A percentile compares a stretch with the other conserved stretches of the same genome.
Evolutionary conservation across 106 monocot genomes (phyloP).

Genomic region (Hemerocallis citrina): DNA sequence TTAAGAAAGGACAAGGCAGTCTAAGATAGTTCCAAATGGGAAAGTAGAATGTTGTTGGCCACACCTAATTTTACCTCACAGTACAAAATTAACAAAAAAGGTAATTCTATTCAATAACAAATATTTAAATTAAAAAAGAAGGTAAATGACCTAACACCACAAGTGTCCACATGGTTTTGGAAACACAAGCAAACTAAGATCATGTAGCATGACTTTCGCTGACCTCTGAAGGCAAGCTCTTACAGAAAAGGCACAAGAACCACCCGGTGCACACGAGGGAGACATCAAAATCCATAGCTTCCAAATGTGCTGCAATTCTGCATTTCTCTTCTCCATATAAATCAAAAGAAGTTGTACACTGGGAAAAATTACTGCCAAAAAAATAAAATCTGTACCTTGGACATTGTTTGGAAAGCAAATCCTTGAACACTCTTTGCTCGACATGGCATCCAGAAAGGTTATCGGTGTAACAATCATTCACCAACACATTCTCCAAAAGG

Average conservation of each 20-base stretch:
- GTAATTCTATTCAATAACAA: too few species aligned
- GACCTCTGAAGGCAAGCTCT: slow-evolving; percentile 98
- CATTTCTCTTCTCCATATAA: slow-evolving; percentile 12
- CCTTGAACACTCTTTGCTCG: slow-evolving; percentile 94
- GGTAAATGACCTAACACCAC: background rate
- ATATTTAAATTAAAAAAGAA: too few species aligned
- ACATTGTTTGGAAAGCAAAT: slow-evolving; percentile 86
- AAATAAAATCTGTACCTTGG: slow-evolving; percentile 62
- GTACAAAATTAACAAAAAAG: too few species aligned
- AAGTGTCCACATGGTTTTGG: background rate
- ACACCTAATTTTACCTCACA: too few species aligned
- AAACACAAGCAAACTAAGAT: background rate
- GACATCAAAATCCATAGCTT: slow-evolving; percentile 84
- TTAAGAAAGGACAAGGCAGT: background rate
- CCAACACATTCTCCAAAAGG: slow-evolving; percentile 90
- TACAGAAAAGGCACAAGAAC: slow-evolving; percentile 96
- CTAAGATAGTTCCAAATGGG: too few species aligned
- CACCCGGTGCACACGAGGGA: slow-evolving; percentile 89
- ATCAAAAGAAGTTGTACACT: background rate
- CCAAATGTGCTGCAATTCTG: slow-evolving; percentile 87
- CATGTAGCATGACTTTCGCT: background rate
- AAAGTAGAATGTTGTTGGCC: too few species aligned
- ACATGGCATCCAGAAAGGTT: slow-evolving; percentile 98
- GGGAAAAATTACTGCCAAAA: background rate
- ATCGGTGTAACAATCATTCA: slow-evolving; percentile 90